Evolutionary conservation across 169 alveolate genomes (phyloP).

Genomic region (Toxoplasma gondii): DNA sequence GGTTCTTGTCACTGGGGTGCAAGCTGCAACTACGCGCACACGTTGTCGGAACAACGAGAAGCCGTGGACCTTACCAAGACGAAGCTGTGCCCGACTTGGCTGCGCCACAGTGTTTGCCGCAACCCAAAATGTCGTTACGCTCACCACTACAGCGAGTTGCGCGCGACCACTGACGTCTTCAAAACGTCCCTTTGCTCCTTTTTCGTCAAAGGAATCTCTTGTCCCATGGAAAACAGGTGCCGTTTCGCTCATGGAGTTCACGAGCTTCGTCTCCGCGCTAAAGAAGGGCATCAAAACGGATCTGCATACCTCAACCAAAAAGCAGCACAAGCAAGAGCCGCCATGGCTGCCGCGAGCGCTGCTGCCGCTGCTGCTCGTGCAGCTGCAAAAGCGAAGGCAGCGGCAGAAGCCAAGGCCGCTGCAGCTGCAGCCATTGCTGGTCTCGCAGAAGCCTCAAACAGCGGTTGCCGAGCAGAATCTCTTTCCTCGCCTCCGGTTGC

Average conservation of each 20-base stretch:
- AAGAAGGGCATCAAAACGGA: not conserved
- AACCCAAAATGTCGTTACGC: slow-evolving; percentile 74
- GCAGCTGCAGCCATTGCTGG: slow-evolving; percentile 2
- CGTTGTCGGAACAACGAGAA: slow-evolving; percentile 72
- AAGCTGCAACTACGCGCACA: slow-evolving; percentile 75
- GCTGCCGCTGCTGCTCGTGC: slow-evolving; percentile 16
- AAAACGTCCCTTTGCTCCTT: slow-evolving; percentile 55
- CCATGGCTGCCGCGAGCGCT: not conserved
- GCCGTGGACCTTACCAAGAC: slow-evolving; percentile 76
- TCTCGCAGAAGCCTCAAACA: not conserved
- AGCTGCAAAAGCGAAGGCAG: not conserved
- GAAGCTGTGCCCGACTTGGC: slow-evolving; percentile 72
- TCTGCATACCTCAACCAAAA: not conserved
- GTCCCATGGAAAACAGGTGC: slow-evolving; percentile 55
- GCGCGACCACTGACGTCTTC: slow-evolving; percentile 74
- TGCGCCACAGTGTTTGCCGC: slow-evolving; percentile 68
- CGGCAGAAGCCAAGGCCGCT: slow-evolving; percentile 6
- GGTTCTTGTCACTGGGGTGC: slow-evolving; percentile 74
- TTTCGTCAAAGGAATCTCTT: not conserved
- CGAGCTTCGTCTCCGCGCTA: slow-evolving; percentile 50
- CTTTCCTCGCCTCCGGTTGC: not conserved
- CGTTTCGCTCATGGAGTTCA: slow-evolving; percentile 69
- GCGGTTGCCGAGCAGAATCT: not conserved
- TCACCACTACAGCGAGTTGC: slow-evolving; percentile 72
- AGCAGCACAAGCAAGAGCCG: not conserved